A percentile compares a stretch with the other conserved stretches of the same genome.
Conservation (phyloP, 73 alveolate species). For the Tetrahymena malaccensis region DNA sequence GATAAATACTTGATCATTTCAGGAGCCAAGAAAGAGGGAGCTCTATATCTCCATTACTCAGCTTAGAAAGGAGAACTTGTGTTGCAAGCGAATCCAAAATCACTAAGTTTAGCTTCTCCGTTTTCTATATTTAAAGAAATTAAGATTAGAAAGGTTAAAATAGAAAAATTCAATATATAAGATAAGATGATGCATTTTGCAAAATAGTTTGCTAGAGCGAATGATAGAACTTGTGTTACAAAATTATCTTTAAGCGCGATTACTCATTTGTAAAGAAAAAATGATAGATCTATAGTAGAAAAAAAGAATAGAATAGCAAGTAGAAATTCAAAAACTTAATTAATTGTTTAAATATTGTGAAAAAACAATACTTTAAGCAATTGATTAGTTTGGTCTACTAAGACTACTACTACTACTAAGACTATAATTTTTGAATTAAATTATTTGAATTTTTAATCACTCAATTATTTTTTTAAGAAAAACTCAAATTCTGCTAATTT, state of each 20-base stretch:
- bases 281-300: background rate
- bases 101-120: background rate
- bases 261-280: background rate
- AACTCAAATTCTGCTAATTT: background rate
- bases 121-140: background rate
- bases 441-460: background rate
- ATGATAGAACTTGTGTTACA: no score
- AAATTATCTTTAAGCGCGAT: no score
- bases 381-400: background rate
- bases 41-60: background rate
- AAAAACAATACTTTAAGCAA: background rate
- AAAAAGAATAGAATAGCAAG: background rate
- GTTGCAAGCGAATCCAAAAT: background rate
- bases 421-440: background rate
- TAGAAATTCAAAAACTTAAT: background rate
- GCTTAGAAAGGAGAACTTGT: background rate
- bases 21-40: background rate
- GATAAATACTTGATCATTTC: background rate
- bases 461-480: background rate
- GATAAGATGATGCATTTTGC: background rate
- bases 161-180: background rate
- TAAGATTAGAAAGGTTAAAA: background rate
- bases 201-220: background rate
- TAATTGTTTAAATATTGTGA: background rate
- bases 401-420: background rate